Conservation (phyloP, 169 alveolate species). For the Perkinsus olseni region DNA sequence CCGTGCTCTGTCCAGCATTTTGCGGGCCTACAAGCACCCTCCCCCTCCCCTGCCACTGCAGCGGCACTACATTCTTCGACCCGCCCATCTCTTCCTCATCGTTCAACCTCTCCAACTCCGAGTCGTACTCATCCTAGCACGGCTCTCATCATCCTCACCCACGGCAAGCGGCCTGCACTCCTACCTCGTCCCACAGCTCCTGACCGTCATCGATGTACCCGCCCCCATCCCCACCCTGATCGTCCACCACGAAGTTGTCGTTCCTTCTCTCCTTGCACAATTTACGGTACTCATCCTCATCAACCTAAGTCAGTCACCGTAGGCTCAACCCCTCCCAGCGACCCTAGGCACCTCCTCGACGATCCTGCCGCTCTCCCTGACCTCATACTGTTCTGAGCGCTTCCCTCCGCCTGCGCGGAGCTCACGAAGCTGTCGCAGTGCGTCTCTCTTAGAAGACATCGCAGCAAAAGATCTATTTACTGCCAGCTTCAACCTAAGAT, state of each 20-base stretch:
- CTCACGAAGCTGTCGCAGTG: conserved; percentile 16
- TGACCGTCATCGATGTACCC: conserved; percentile 31
- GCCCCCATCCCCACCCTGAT: conserved; percentile 3
- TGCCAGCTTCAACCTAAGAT: no score
- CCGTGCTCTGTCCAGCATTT: conserved; percentile 6
- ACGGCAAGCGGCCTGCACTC: background rate
- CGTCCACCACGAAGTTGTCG: conserved; percentile 18
- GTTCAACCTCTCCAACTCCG: background rate
- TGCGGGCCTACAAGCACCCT: background rate
- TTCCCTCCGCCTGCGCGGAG: conserved; percentile 31
- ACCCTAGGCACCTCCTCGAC: conserved; percentile 15
- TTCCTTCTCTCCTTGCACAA: conserved; percentile 17
- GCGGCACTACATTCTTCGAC: conserved; percentile 3
- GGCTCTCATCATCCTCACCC: background rate
- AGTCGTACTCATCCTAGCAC: background rate
- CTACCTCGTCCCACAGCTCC: conserved; percentile 23
- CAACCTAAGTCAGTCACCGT: background rate
- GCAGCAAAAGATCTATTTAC: background rate
- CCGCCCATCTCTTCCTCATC: background rate
- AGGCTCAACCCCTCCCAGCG: background rate
- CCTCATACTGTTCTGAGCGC: conserved; percentile 32
- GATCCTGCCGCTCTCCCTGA: conserved; percentile 12
- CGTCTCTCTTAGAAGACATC: conserved; percentile 7
- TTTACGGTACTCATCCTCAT: conserved; percentile 20
- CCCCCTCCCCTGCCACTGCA: background rate